Conservation (phyloP, 2,329 filamentous ascomycete genomes). For the Dothiorella sarmentorum region DNA sequence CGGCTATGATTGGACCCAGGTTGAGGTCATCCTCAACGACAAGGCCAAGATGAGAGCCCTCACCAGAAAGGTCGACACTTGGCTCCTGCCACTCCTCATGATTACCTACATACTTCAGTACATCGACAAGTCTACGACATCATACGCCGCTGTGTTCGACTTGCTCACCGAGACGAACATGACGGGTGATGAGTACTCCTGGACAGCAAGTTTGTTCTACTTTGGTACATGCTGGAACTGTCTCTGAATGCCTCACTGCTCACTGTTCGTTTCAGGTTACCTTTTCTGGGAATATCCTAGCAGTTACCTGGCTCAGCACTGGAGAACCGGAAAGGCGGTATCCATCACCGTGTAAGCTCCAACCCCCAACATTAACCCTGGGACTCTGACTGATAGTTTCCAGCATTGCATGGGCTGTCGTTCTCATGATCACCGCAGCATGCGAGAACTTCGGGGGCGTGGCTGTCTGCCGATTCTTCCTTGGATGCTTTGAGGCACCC, state of each 20-base stretch:
- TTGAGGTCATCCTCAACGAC: slow-evolving; percentile 47
- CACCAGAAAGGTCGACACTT: slow-evolving; percentile 48
- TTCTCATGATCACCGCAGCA: slow-evolving; percentile 25
- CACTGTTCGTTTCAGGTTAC: slow-evolving; percentile 22
- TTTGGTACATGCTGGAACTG: slow-evolving; percentile 38
- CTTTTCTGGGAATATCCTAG: slow-evolving; percentile 25
- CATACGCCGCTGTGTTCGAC: slow-evolving; percentile 56
- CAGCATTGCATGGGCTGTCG: slow-evolving; percentile 23
- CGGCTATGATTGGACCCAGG: slow-evolving; percentile 42
- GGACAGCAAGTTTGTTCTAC: slow-evolving; percentile 57
- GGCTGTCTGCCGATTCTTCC: slow-evolving; percentile 23
- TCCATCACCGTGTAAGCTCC: slow-evolving; percentile 20
- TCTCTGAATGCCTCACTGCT: slow-evolving; percentile 25
- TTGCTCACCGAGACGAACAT: slow-evolving; percentile 51
- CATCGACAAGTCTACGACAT: slow-evolving; percentile 55
- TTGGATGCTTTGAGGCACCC: slow-evolving; percentile 26
- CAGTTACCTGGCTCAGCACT: slow-evolving; percentile 30
- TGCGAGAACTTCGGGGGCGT: slow-evolving; percentile 25
- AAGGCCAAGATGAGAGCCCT: slow-evolving; percentile 31
- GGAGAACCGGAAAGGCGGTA: slow-evolving; percentile 33
- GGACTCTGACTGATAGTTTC: neutral
- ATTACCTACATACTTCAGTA: slow-evolving; percentile 51
- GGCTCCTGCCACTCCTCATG: slow-evolving; percentile 51
- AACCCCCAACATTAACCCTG: neutral
- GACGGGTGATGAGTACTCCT: slow-evolving; percentile 48